Conservation (phyloP, 768 basidiomycete species). For the Trichaptum fuscoviolaceum region DNA sequence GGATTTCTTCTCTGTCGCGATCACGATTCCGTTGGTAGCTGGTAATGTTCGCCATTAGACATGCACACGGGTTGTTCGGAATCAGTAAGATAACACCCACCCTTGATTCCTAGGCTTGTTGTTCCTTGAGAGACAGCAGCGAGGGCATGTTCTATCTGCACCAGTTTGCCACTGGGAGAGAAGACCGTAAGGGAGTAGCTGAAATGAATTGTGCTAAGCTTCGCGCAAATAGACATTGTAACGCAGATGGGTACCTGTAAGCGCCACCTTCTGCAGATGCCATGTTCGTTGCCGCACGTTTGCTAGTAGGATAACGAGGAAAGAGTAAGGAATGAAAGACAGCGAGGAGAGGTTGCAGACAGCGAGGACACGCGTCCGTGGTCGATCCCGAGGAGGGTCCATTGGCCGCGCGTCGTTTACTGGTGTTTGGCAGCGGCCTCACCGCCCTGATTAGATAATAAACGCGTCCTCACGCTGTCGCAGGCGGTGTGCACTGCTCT, state of each 20-base stretch:
- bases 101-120: slow-evolving; percentile 98
- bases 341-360: slow-evolving; percentile 15
- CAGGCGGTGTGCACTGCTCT: neutral
- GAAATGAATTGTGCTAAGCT: slow-evolving; percentile 12
- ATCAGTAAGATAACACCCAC: slow-evolving; percentile 35
- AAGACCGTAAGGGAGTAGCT: slow-evolving; percentile 99
- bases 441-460: neutral
- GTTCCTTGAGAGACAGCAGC: slow-evolving; percentile 95
- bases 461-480: neutral
- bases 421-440: slow-evolving; percentile 15
- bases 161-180: slow-evolving; percentile 97
- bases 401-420: slow-evolving; percentile 24
- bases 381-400: slow-evolving; percentile 10
- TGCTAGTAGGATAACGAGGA: neutral
- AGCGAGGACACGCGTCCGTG: slow-evolving; percentile 17
- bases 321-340: slow-evolving; percentile 16
- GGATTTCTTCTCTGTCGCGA: slow-evolving; percentile 99
- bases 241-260: slow-evolving; percentile 47
- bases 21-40: slow-evolving; percentile 99
- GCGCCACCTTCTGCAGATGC: slow-evolving; percentile 79
- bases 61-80: slow-evolving; percentile 15
- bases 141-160: slow-evolving; percentile 99
- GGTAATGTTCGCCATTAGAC: slow-evolving; percentile 8
- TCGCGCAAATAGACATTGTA: slow-evolving; percentile 4
- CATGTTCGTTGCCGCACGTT: slow-evolving; percentile 38